phyloP scores from a whole-genome alignment of 108 stramenopile species.

The Fragilaria radians region DNA sequence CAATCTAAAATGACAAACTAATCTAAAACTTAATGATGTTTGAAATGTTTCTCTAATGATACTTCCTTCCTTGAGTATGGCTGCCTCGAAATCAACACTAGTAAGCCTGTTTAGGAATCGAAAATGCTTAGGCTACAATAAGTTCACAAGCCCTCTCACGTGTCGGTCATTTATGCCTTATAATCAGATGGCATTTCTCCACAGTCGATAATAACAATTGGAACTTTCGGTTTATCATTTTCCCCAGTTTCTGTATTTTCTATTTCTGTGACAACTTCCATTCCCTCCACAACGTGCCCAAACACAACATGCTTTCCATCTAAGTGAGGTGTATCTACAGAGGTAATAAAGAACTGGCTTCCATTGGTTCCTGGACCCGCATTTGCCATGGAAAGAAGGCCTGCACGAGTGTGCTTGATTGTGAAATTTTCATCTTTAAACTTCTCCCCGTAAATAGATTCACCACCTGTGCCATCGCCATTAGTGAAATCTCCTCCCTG shows the following conservation, averaged over 20 bases:
- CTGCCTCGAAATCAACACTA: not conserved
- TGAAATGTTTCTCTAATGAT: not conserved
- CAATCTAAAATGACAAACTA: not conserved
- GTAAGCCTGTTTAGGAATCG: too few relatives aligned
- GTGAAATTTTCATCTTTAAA: conserved; percentile 88
- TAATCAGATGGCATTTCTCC: conserved; percentile 71
- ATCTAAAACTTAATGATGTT: not conserved
- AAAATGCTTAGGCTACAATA: too few relatives aligned
- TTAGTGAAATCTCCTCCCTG: conserved; percentile 94
- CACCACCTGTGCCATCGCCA: conserved; percentile 91
- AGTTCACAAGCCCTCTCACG: too few relatives aligned
- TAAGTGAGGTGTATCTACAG: conserved; percentile 79
- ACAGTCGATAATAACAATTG: conserved; percentile 89
- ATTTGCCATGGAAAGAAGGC: conserved; percentile 76
- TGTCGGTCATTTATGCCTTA: conserved; percentile 12
- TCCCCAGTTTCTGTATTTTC: conserved; percentile 53
- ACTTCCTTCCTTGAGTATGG: not conserved
- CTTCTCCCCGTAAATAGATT: conserved; percentile 88
- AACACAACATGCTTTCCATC: conserved; percentile 99
- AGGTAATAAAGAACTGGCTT: conserved; percentile 94
- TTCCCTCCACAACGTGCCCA: conserved; percentile 95
- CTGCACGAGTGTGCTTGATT: conserved; percentile 78
- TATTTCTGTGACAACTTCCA: conserved; percentile 90
- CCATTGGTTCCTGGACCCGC: conserved; percentile 89
- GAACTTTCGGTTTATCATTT: conserved; percentile 71